phyloP scores from a whole-genome alignment of 495 filamentous ascomycete species.

The Lindgomyces ingoldianus region DNA sequence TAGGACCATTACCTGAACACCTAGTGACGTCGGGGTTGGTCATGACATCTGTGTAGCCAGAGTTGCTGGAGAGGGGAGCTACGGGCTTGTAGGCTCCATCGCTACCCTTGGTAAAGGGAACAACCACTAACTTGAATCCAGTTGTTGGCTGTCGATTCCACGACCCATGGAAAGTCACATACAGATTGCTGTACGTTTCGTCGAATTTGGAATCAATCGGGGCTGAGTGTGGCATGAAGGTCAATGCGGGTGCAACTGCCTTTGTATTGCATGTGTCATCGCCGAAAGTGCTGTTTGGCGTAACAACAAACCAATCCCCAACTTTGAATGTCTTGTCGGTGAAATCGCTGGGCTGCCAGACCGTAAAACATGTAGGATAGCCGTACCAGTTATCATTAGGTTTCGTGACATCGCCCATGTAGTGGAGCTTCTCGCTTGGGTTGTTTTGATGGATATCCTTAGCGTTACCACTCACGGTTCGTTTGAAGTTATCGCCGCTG shows the following conservation, averaged over 20 bases:
- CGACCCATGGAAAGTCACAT: conserved; percentile 32
- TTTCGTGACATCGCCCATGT: conserved; percentile 34
- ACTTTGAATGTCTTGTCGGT: conserved; percentile 35
- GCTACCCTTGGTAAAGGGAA: conserved; percentile 20
- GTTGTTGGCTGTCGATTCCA: conserved; percentile 33
- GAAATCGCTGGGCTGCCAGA: conserved; percentile 33
- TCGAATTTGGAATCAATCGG: conserved; percentile 38
- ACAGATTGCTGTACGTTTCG: conserved; percentile 11
- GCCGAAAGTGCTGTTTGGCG: conserved; percentile 22
- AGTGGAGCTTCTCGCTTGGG: conserved; percentile 36
- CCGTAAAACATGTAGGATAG: conserved; percentile 36
- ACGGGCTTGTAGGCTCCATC: conserved; percentile 23
- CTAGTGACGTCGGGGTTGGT: conserved; percentile 32
- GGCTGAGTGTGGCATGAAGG: conserved; percentile 31
- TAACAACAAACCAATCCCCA: conserved; percentile 34
- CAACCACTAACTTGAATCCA: conserved; percentile 32
- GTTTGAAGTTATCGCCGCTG: conserved; percentile 34
- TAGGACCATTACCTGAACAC: conserved; percentile 32
- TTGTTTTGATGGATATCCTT: conserved; percentile 36
- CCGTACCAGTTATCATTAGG: conserved; percentile 36
- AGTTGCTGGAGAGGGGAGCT: conserved; percentile 20
- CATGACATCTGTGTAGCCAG: conserved; percentile 22
- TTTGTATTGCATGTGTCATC: conserved; percentile 25
- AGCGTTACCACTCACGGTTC: conserved; percentile 16
- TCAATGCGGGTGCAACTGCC: conserved; percentile 7